A percentile compares a stretch with the other conserved stretches of the same genome.
Conservation (phyloP, 805 yeast species). For the Candida orba region DNA sequence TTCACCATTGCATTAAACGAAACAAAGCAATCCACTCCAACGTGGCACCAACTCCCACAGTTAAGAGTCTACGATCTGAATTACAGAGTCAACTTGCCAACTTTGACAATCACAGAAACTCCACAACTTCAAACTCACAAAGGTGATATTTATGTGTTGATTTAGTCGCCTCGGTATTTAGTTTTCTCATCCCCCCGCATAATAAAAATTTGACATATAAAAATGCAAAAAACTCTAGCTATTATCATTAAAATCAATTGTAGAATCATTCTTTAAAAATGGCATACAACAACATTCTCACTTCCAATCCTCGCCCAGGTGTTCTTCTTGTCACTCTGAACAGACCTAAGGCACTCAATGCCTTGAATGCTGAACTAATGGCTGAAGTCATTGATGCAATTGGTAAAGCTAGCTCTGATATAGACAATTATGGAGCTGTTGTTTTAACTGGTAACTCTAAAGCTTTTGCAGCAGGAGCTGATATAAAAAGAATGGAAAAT, state of each 20-base stretch:
- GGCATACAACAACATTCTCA: slow-evolving; percentile 16
- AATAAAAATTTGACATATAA: background rate
- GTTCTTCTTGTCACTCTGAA: slow-evolving; percentile 21
- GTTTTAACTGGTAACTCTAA: slow-evolving; percentile 39
- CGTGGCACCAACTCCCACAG: slow-evolving; percentile 44
- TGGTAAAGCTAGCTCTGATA: slow-evolving; percentile 13
- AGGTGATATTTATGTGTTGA: slow-evolving; percentile 18
- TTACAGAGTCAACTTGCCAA: slow-evolving; percentile 56
- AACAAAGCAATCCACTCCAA: background rate
- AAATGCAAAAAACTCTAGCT: background rate
- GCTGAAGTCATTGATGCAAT: slow-evolving; percentile 18
- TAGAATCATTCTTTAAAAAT: slow-evolving; percentile 2
- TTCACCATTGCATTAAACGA: slow-evolving; percentile 24
- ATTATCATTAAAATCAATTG: no score
- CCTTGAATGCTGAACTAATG: slow-evolving; percentile 15
- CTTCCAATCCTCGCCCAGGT: slow-evolving; percentile 18
- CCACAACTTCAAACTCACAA: slow-evolving; percentile 19
- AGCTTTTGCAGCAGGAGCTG: slow-evolving; percentile 53
- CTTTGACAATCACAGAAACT: slow-evolving; percentile 32
- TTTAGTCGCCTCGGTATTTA: background rate
- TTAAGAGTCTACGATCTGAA: slow-evolving; percentile 62
- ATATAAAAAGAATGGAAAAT: slow-evolving; percentile 43
- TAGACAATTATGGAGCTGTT: slow-evolving; percentile 37
- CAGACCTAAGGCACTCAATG: slow-evolving; percentile 24
- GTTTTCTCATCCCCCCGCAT: background rate